A percentile compares a stretch with the other conserved stretches of the same genome.
Evolutionary conservation across 2,329 filamentous ascomycete species (phyloP).

Genomic region (Fusarium sp.): DNA sequence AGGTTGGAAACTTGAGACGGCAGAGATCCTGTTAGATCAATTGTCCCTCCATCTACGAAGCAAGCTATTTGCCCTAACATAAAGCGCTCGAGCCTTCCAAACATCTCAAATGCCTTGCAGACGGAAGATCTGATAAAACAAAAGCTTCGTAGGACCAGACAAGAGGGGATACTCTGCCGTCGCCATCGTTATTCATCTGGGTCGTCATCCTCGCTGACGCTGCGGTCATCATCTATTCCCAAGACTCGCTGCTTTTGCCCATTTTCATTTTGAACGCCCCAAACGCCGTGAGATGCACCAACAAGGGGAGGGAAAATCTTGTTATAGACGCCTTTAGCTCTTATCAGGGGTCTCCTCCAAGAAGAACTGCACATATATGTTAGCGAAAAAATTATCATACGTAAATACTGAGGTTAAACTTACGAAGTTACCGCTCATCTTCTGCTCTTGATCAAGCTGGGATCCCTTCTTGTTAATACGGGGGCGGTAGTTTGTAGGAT

Average conservation of each 20-base stretch:
- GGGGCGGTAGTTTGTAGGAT: slow-evolving; percentile 94
- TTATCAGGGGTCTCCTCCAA: slow-evolving; percentile 78
- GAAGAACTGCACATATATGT: slow-evolving; percentile 78
- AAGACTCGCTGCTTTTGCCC: slow-evolving; percentile 48
- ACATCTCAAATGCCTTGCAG: slow-evolving; percentile 17
- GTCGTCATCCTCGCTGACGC: slow-evolving; percentile 73
- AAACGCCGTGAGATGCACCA: slow-evolving; percentile 59
- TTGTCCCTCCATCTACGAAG: slow-evolving; percentile 67
- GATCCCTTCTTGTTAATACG: slow-evolving; percentile 98
- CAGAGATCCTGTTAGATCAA: slow-evolving; percentile 73
- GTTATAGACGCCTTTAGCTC: slow-evolving; percentile 61
- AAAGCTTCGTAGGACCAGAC: slow-evolving; percentile 66
- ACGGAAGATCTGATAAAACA: slow-evolving; percentile 11
- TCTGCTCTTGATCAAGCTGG: slow-evolving; percentile 98
- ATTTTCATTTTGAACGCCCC: slow-evolving; percentile 63
- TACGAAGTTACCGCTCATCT: slow-evolving; percentile 90
- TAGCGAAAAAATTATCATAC: slow-evolving; percentile 14
- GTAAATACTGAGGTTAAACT: slow-evolving; percentile 53
- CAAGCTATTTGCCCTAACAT: slow-evolving; percentile 17
- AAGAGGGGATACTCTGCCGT: slow-evolving; percentile 75
- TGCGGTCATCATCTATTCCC: slow-evolving; percentile 59
- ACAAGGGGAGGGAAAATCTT: slow-evolving; percentile 50
- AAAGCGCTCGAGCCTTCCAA: neutral
- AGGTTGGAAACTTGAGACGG: slow-evolving; percentile 60
- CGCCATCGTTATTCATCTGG: slow-evolving; percentile 71